Percentiles rank a stretch among this genome's conserved stretches.
These are phyloP conservation scores for Aureobasidium sp. DNA, from an alignment of 2,329 filamentous ascomycete species.

Conservation along the genomic window DNA sequence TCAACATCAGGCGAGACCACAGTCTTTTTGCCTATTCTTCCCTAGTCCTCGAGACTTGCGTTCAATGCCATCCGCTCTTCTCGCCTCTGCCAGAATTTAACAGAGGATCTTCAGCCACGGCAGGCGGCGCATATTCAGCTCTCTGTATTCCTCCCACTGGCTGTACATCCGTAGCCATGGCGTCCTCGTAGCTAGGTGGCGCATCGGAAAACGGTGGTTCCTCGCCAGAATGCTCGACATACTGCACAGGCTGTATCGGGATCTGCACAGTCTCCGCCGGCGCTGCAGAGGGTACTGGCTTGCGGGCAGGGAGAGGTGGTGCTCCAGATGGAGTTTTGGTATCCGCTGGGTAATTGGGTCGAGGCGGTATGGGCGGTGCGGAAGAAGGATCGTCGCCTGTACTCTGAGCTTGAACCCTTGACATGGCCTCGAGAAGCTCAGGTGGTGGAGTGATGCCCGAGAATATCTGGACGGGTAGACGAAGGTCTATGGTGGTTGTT, in stretches of 20 bases:
- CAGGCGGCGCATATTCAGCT: conserved; percentile 46
- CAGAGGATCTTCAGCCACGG: conserved; percentile 21
- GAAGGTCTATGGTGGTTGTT: conserved; percentile 66
- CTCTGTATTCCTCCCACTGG: conserved; percentile 65
- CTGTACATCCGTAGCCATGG: conserved; percentile 68
- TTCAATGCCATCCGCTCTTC: conserved; percentile 22
- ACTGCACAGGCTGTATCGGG: not conserved
- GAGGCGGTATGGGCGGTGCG: conserved; percentile 11
- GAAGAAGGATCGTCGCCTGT: conserved; percentile 20
- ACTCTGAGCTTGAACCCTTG: conserved; percentile 15
- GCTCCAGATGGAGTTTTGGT: not conserved
- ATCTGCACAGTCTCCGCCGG: not conserved
- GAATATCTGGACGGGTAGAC: conserved; percentile 71
- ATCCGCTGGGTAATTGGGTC: not conserved
- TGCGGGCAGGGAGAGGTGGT: conserved; percentile 4
- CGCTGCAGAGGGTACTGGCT: not conserved
- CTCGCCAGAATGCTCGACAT: not conserved
- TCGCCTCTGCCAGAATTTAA: conserved; percentile 20
- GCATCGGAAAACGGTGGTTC: conserved; percentile 55
- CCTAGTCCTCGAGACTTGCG: not conserved
- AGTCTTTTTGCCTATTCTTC: not conserved
- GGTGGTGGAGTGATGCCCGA: conserved; percentile 79
- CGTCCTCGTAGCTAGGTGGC: conserved; percentile 93
- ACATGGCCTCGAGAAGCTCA: conserved; percentile 61
- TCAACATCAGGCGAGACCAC: not conserved